phyloP scores from a whole-genome alignment of 345 rosid genomes.

The Citrus reticulata region DNA sequence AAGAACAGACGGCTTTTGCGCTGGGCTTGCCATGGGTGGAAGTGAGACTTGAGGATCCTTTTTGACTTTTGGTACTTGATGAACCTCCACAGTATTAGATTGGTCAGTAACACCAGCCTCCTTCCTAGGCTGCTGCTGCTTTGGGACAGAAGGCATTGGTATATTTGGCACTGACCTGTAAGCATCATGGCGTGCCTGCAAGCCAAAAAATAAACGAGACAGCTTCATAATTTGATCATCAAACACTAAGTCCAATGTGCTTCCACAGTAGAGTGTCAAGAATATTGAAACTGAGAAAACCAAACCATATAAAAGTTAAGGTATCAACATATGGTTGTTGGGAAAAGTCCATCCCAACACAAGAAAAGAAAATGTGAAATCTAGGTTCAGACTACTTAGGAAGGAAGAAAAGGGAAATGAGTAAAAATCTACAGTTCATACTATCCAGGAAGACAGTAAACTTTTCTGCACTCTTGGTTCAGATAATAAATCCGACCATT shows the following conservation, averaged over 20 bases:
- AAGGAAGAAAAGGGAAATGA: neutral
- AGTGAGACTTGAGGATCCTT: conserved; percentile 53
- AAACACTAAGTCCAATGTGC: neutral
- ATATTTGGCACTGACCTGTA: conserved; percentile 44
- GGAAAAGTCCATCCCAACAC: neutral
- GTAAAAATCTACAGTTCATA: neutral
- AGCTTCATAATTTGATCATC: conserved; percentile 13
- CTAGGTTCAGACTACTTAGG: neutral
- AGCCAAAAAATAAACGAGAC: conserved; percentile 12
- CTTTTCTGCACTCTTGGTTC: neutral
- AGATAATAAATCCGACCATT: neutral
- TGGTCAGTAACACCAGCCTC: conserved; percentile 44
- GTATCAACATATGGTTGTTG: neutral
- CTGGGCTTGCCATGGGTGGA: conserved; percentile 39
- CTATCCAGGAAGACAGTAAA: neutral
- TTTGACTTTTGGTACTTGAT: conserved; percentile 39
- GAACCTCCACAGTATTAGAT: conserved; percentile 39
- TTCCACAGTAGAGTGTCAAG: neutral
- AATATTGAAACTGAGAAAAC: neutral
- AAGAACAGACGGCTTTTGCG: conserved; percentile 54
- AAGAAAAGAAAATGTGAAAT: neutral
- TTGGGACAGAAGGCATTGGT: conserved; percentile 52
- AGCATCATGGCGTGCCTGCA: conserved; percentile 73
- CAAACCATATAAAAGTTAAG: neutral
- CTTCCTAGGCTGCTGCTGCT: conserved; percentile 47